These are phyloP conservation scores for Cenchrus americanus DNA, from an alignment of 176 grass and related monocot species.

Conservation along the genomic window DNA sequence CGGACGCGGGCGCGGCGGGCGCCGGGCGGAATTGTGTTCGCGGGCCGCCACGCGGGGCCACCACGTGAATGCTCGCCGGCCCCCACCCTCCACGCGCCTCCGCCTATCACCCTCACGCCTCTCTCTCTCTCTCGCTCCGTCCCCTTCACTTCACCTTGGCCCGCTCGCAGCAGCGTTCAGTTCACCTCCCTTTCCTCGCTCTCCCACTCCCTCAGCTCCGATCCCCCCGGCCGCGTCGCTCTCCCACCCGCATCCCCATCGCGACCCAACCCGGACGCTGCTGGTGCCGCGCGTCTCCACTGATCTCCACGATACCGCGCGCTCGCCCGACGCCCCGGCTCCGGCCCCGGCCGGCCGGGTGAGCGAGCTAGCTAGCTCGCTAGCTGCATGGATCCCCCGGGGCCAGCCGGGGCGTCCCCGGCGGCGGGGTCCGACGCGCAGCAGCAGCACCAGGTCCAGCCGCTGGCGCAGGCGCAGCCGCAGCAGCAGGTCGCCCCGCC, in stretches of 20 bases:
- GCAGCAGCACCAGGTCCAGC: constrained; percentile 18
- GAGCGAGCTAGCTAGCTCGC: not conserved
- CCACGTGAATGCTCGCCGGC: constrained; percentile 68
- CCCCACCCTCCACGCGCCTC: constrained; percentile 42
- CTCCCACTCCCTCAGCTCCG: constrained; percentile 16
- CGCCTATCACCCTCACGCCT: constrained; percentile 41
- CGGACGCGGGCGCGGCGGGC: not conserved
- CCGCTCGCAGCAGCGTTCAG: constrained; percentile 20
- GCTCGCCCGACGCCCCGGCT: not conserved
- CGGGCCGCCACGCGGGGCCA: constrained; percentile 44
- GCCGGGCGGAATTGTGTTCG: constrained; percentile 37
- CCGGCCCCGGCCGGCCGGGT: constrained; percentile 28
- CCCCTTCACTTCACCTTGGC: constrained; percentile 41
- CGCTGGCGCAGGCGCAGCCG: constrained; percentile 35
- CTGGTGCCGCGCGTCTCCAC: constrained; percentile 10
- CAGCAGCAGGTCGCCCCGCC: not conserved
- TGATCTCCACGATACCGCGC: not conserved
- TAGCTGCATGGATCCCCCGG: constrained; percentile 45
- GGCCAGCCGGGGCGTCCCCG: constrained; percentile 16
- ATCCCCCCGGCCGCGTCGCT: constrained; percentile 51
- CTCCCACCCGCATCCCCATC: constrained; percentile 39
- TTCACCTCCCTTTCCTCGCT: constrained; percentile 51
- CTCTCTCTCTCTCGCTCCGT: constrained; percentile 9
- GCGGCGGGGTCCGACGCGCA: constrained; percentile 8
- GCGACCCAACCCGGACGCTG: not conserved